Evolutionary conservation across 306 rosid species (phyloP).

Genomic region (Psophocarpus tetragonolobus): DNA sequence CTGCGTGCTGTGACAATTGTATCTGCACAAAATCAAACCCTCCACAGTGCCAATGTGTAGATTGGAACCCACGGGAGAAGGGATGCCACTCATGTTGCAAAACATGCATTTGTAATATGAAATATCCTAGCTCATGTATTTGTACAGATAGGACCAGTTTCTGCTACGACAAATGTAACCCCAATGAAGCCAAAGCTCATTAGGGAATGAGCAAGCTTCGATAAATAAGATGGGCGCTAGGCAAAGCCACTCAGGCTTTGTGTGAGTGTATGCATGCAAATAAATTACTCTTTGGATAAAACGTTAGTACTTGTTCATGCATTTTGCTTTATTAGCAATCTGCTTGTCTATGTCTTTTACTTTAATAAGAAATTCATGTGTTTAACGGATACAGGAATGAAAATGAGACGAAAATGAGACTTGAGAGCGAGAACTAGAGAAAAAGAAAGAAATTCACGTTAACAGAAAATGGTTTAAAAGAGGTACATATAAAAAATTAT

Average conservation of each 20-base stretch:
- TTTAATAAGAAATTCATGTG: too few relatives aligned
- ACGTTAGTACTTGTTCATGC: neutral
- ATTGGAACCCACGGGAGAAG: neutral
- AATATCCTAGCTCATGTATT: neutral
- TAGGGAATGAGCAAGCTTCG: neutral
- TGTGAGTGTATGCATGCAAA: neutral
- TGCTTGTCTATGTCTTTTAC: neutral
- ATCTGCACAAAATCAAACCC: neutral
- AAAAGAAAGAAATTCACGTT: too few relatives aligned
- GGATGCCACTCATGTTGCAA: conserved; percentile 31
- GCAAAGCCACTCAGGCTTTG: neutral
- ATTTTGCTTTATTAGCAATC: neutral
- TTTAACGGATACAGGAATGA: too few relatives aligned
- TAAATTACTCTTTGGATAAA: neutral
- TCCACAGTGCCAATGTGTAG: neutral
- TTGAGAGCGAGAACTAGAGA: too few relatives aligned
- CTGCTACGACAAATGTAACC: neutral
- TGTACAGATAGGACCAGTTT: neutral
- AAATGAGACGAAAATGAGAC: too few relatives aligned
- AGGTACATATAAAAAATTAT: too few relatives aligned
- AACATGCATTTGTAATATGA: accelerated
- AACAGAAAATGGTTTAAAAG: too few relatives aligned
- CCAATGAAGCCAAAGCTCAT: neutral
- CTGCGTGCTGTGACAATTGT: neutral
- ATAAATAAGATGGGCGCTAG: neutral